phyloP scores from a whole-genome alignment of 805 yeast species.

The Henningerozyma blattae region DNA sequence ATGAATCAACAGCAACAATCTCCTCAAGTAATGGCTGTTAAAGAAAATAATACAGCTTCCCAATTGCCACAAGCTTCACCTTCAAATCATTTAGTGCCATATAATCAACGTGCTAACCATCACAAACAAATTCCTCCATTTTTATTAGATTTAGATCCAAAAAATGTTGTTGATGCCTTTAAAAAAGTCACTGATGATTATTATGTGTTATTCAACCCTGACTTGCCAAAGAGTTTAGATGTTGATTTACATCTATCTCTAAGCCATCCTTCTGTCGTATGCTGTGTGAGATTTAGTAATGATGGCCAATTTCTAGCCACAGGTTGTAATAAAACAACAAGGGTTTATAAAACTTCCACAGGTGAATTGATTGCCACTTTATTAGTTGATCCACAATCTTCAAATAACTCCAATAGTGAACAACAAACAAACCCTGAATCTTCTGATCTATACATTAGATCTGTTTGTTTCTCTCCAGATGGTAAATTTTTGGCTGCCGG shows the following conservation, averaged over 20 bases:
- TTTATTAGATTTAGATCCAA: slow-evolving; percentile 67
- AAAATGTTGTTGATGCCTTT: slow-evolving; percentile 59
- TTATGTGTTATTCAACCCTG: slow-evolving; percentile 83
- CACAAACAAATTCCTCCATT: slow-evolving; percentile 74
- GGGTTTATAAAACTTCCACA: slow-evolving; percentile 82
- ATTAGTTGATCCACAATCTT: slow-evolving; percentile 50
- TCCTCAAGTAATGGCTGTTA: slow-evolving; percentile 13
- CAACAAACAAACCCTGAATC: slow-evolving; percentile 38
- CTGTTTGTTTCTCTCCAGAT: slow-evolving; percentile 95
- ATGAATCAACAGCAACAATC: slow-evolving; percentile 11
- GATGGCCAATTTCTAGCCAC: slow-evolving; percentile 92
- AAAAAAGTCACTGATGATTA: slow-evolving; percentile 78
- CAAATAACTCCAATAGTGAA: slow-evolving; percentile 8
- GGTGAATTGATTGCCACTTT: slow-evolving; percentile 83
- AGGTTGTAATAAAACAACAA: slow-evolving; percentile 93
- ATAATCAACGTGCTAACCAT: slow-evolving; percentile 33
- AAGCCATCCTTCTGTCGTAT: slow-evolving; percentile 89
- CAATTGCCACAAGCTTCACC: no score
- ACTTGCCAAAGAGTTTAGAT: slow-evolving; percentile 62
- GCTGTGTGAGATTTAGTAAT: slow-evolving; percentile 86
- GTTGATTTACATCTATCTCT: slow-evolving; percentile 82
- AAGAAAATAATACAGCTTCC: no score
- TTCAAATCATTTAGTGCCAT: slow-evolving; percentile 30
- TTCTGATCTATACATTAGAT: slow-evolving; percentile 80
- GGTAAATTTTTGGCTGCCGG: slow-evolving; percentile 90